Conservation (phyloP, 2,329 filamentous ascomycete species). For the Mycocentrospora acerina region DNA sequence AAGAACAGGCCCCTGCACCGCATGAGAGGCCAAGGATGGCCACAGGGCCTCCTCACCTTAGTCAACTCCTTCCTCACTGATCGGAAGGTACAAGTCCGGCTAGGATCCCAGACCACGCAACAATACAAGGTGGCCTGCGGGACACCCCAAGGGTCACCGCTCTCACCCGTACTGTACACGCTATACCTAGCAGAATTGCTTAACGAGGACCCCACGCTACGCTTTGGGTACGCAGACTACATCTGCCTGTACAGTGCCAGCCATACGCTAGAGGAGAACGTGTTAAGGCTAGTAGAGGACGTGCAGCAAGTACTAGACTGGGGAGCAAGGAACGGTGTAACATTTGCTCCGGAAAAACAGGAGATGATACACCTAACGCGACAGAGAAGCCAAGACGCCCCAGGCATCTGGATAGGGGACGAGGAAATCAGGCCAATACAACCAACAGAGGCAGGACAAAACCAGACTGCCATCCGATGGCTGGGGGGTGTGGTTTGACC, state of each 20-base stretch:
- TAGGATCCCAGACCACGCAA: slow-evolving; percentile 1
- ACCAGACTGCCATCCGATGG: slow-evolving; percentile 3
- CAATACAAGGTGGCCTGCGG: not conserved
- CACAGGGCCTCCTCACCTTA: not conserved
- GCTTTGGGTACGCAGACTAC: not conserved
- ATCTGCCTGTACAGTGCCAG: not conserved
- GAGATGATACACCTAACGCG: slow-evolving; percentile 11
- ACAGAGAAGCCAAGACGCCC: slow-evolving; percentile 1
- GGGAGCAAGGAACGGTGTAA: slow-evolving; percentile 7
- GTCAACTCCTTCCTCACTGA: slow-evolving; percentile 1
- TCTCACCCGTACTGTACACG: slow-evolving; percentile 5
- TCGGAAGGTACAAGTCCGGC: not conserved
- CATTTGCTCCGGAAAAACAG: slow-evolving; percentile 10
- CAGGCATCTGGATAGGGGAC: not conserved
- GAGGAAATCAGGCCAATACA: slow-evolving; percentile 3
- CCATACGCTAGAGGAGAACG: slow-evolving; percentile 5
- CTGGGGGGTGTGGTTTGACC: slow-evolving; percentile 9
- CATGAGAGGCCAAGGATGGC: slow-evolving; percentile 7
- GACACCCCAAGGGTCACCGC: slow-evolving; percentile 1
- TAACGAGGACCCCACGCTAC: not conserved
- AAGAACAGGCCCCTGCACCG: slow-evolving; percentile 6
- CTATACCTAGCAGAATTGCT: slow-evolving; percentile 6
- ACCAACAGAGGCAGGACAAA: not conserved
- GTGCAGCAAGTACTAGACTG: slow-evolving; percentile 4
- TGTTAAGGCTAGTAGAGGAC: slow-evolving; percentile 4